Percentiles rank a stretch among this genome's conserved stretches.
Conservation (phyloP, 73 alveolate species). For the Blepharisma japonicum region DNA sequence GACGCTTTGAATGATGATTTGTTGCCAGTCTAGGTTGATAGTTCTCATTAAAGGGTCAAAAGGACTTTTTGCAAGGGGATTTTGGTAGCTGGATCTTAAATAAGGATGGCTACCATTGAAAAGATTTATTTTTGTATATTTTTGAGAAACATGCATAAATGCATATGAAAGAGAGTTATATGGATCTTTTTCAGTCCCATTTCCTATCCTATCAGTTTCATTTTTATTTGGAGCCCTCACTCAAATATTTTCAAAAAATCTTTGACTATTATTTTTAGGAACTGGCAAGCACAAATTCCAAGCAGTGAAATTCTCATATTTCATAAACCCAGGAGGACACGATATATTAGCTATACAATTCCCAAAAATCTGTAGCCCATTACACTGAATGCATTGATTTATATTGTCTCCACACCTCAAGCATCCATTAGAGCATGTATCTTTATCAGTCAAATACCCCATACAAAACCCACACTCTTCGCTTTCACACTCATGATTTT, state of each 20-base stretch:
- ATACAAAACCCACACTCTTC: background rate
- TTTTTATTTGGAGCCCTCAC: background rate
- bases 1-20: too few relatives aligned
- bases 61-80: background rate
- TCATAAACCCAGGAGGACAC: background rate
- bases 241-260: background rate
- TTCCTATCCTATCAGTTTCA: background rate
- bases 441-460: background rate
- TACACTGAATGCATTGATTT: background rate
- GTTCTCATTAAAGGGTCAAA: conserved; percentile 4
- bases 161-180: background rate
- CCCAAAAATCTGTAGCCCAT: background rate
- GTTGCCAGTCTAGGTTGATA: too few relatives aligned
- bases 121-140: background rate
- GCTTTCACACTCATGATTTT: background rate
- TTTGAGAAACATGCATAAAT: background rate
- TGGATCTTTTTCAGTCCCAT: background rate
- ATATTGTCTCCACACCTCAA: background rate
- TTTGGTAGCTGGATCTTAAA: background rate
- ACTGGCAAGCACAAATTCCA: background rate
- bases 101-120: background rate
- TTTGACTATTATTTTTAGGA: background rate
- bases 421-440: background rate
- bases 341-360: background rate
- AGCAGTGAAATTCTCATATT: background rate